phyloP scores from a whole-genome alignment of 2,329 filamentous ascomycete species.

The Juglanconis oblonga region DNA sequence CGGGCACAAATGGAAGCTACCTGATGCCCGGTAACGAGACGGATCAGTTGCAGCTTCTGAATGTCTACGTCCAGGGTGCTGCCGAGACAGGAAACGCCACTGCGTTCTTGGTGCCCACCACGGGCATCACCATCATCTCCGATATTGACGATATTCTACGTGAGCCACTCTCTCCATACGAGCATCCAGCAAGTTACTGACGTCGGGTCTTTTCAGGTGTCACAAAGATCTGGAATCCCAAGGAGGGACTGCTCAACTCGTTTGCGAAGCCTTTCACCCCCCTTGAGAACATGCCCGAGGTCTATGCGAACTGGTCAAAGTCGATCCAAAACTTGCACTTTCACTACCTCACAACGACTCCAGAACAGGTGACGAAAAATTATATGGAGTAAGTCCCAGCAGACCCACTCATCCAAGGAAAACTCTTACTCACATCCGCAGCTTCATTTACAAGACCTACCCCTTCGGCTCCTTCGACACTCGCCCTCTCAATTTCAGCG shows the following conservation, averaged over 20 bases:
- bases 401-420: not conserved
- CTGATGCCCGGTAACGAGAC: constrained; percentile 64
- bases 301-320: constrained; percentile 73
- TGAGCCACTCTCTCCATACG: not conserved
- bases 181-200: not conserved
- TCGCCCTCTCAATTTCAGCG: constrained; percentile 75
- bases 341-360: constrained; percentile 79
- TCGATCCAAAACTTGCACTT: constrained; percentile 68
- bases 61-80: constrained; percentile 61
- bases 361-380: constrained; percentile 71
- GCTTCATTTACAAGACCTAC: constrained; percentile 73
- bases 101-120: constrained; percentile 69
- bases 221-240: constrained; percentile 76
- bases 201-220: constrained; percentile 32
- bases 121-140: constrained; percentile 69
- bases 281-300: constrained; percentile 78
- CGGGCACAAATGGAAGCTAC: constrained; percentile 44
- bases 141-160: constrained; percentile 80
- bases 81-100: constrained; percentile 69
- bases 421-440: constrained; percentile 11
- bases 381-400: constrained; percentile 61
- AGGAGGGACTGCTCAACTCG: constrained; percentile 71
- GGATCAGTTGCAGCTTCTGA: constrained; percentile 61
- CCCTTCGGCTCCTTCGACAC: constrained; percentile 76
- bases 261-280: constrained; percentile 68